A percentile compares a stretch with the other conserved stretches of the same genome.
phyloP scores from a whole-genome alignment of 148 eudicot genomes.

The Oxyria digyna region DNA sequence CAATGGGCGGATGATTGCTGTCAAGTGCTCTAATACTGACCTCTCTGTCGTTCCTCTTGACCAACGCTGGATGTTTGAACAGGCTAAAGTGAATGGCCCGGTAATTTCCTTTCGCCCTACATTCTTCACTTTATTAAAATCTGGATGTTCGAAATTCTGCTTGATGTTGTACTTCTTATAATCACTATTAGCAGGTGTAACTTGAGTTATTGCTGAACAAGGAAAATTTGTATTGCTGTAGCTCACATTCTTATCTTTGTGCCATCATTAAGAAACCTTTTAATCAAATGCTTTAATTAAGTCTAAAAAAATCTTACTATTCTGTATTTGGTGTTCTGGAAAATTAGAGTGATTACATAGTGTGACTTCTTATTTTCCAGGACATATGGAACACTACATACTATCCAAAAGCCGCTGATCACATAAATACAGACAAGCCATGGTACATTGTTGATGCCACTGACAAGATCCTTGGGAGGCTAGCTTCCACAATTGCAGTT shows the following conservation, averaged over 20 bases:
- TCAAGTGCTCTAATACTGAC: slow-evolving; percentile 11
- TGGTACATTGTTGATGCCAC: slow-evolving; percentile 96
- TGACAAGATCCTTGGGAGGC: slow-evolving; percentile 80
- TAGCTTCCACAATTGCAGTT: slow-evolving; percentile 79
- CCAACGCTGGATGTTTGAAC: slow-evolving; percentile 85
- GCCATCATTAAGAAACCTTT: background rate
- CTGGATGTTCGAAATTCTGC: no score
- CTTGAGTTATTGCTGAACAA: no score
- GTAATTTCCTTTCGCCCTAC: slow-evolving; percentile 19
- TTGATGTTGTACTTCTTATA: no score
- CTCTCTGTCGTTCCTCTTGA: slow-evolving; percentile 40
- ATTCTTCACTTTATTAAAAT: background rate
- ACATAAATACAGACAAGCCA: slow-evolving; percentile 60
- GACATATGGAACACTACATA: slow-evolving; percentile 94
- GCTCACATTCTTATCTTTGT: background rate
- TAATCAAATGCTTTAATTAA: background rate
- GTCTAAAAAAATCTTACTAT: background rate
- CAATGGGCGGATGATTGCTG: slow-evolving; percentile 3
- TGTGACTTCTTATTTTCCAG: slow-evolving; percentile 19
- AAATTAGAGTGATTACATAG: background rate
- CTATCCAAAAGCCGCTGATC: slow-evolving; percentile 91
- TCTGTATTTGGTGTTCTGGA: background rate
- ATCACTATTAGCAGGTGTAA: no score
- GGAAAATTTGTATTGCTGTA: background rate
- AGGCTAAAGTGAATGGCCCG: slow-evolving; percentile 41